Base-by-base conservation (phyloP, 345 rosid species). In the Kernera saxatilis region DNA sequence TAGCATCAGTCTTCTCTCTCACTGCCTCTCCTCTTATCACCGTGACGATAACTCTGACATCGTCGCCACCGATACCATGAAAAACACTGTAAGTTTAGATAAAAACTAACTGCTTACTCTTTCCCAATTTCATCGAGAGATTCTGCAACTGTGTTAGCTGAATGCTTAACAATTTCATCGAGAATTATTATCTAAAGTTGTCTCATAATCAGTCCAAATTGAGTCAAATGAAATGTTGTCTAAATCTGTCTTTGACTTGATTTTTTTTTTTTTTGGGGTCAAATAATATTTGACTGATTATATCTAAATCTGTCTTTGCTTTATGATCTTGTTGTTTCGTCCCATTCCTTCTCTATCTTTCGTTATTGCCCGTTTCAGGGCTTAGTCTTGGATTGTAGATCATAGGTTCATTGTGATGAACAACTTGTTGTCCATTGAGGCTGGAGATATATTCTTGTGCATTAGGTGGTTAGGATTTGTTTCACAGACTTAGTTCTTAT, bases 61-160 rank as follows among this genome's bases (percentile, higher is more conserved):
- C 57, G 99, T 94, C 77, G 93, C 97, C 65, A 91, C 99, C 7
- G 99, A 94, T 66, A 87, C 97, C 74, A 91, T 94, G 87, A 94
- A 94, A 68, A 94, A 94, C 80, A 89, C 96, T 19, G 97, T 89
- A 69, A 18, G 17, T n/a, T n/a, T n/a, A n/a, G n/a, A n/a, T n/a
- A n/a, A n/a, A n/a, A n/a, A n/a, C n/a, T n/a, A n/a, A n/a, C n/a
- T n/a, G n/a, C n/a, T n/a, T n/a, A n/a, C n/a, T n/a, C n/a, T n/a
- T n/a, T n/a, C n/a, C n/a, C n/a, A n/a, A n/a, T n/a, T n/a, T n/a
- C n/a, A n/a, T n/a, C n/a, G n/a, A n/a, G n/a, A n/a, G n/a, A n/a
- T n/a, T n/a, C n/a, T n/a, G n/a, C n/a, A n/a, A n/a, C n/a, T n/a
- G n/a, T n/a, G n/a, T n/a, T n/a, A n/a, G n/a, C n/a, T n/a, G n/a